A percentile compares a stretch with the other conserved stretches of the same genome.
Conservation (phyloP, 192 early-diverging fungal species). For the Bifiguratus adelaidae region DNA sequence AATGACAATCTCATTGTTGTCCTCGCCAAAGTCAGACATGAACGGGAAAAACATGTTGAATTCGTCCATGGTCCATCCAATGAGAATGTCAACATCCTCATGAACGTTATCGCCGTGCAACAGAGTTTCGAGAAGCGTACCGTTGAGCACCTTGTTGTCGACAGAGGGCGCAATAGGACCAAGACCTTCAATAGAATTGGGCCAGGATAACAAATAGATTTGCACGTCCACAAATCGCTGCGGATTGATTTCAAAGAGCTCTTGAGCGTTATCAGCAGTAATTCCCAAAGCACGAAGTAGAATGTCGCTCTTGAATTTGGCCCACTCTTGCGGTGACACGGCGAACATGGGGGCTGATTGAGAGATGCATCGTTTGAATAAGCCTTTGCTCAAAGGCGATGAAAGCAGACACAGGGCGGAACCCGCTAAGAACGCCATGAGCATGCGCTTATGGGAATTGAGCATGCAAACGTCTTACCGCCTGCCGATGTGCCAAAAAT, state of each 20-base stretch:
- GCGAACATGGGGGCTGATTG: constrained; percentile 20
- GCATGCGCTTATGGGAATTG: neutral
- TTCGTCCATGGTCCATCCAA: constrained; percentile 14
- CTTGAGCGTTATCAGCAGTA: neutral
- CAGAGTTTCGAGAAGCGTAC: constrained; percentile 1
- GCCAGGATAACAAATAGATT: constrained; percentile 13
- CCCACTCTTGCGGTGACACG: constrained; percentile 9
- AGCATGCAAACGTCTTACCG: constrained; percentile 5
- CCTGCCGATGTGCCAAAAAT: constrained; percentile 51
- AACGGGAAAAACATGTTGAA: constrained; percentile 14
- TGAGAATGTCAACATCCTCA: constrained; percentile 2
- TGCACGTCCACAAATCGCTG: constrained; percentile 8
- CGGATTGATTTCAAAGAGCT: neutral
- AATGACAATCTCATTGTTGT: constrained; percentile 7
- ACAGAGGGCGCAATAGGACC: constrained; percentile 9
- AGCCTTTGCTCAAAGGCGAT: constrained; percentile 16
- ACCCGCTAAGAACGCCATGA: constrained; percentile 5
- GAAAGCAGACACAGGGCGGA: constrained; percentile 25
- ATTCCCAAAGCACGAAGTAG: constrained; percentile 8
- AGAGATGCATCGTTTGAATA: constrained; percentile 23
- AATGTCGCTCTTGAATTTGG: constrained; percentile 7
- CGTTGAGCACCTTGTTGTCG: neutral
- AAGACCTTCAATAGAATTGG: constrained; percentile 13
- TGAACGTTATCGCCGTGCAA: constrained; percentile 2
- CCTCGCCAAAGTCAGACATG: constrained; percentile 10